Conservation (phyloP, 2,329 filamentous ascomycete genomes). For the Pseudogymnoascus sp. region DNA sequence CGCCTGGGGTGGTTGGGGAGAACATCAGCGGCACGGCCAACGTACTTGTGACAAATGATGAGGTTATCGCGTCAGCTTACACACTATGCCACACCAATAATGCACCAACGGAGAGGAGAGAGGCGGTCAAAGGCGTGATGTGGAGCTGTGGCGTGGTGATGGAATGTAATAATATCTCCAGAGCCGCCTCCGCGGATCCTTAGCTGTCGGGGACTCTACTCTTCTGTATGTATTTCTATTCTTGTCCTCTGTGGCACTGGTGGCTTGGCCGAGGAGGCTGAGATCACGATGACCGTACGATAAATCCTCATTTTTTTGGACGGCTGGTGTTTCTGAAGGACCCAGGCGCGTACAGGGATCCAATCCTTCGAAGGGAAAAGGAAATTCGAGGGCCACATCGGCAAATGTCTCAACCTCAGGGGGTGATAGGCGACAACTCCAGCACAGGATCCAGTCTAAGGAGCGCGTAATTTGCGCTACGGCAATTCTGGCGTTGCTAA, state of each 20-base stretch:
- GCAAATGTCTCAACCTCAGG: not conserved
- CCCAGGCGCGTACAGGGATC: not conserved
- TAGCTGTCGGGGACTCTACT: not conserved
- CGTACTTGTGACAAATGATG: not conserved
- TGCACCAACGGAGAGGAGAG: not conserved
- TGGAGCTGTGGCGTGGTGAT: not conserved
- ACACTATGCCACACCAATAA: not conserved
- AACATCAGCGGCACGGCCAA: conserved; percentile 1
- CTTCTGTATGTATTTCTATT: not conserved
- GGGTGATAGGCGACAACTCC: not conserved
- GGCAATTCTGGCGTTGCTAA: not conserved
- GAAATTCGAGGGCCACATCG: not conserved
- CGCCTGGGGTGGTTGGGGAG: not conserved
- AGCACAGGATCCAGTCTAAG: not conserved
- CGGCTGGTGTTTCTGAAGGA: not conserved
- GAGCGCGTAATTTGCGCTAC: conserved; percentile 3
- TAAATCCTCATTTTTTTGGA: not conserved
- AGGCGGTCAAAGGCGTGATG: not conserved
- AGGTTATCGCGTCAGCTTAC: not conserved
- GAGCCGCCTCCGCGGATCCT: not conserved
- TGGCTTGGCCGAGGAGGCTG: conserved; percentile 5
- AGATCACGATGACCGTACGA: not conserved
- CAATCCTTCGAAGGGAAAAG: conserved; percentile 1
- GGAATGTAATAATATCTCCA: not conserved
- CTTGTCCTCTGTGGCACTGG: not conserved